Evolutionary conservation across 805 yeast species (phyloP).

Genomic region (Myxozyma geophila): DNA sequence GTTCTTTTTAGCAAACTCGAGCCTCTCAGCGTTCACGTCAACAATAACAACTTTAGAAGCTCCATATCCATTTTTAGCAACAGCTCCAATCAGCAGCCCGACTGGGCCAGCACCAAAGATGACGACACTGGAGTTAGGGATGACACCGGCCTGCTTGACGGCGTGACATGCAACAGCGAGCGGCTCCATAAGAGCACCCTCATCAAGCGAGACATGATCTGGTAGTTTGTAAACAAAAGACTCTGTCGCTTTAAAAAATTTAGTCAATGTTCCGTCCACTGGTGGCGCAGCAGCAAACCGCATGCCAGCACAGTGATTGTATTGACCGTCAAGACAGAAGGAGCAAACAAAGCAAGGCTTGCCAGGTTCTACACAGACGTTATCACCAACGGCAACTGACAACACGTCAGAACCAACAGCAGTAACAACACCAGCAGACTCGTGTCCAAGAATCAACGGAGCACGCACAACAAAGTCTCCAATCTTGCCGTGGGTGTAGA

Average conservation of each 20-base stretch:
- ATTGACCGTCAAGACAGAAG: constrained; percentile 56
- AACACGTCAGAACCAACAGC: constrained; percentile 55
- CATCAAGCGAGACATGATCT: constrained; percentile 48
- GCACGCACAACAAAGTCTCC: constrained; percentile 50
- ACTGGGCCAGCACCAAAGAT: constrained; percentile 60
- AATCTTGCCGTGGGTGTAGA: constrained; percentile 61
- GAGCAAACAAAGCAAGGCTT: constrained; percentile 60
- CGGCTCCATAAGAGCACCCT: constrained; percentile 63
- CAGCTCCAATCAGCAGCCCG: constrained; percentile 54
- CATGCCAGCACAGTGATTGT: constrained; percentile 57
- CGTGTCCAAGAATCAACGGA: constrained; percentile 61
- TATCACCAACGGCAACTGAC: constrained; percentile 55
- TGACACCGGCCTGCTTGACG: constrained; percentile 49
- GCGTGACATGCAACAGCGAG: constrained; percentile 66
- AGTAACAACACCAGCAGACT: constrained; percentile 53
- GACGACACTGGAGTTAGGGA: constrained; percentile 52
- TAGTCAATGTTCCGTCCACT: constrained; percentile 60
- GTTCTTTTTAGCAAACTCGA: constrained; percentile 63
- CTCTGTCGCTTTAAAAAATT: constrained; percentile 50
- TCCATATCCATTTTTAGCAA: constrained; percentile 63
- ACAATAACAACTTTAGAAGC: constrained; percentile 69
- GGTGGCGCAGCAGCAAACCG: constrained; percentile 63
- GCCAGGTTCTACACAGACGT: constrained; percentile 66
- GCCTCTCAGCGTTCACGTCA: constrained; percentile 69
- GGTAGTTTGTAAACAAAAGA: constrained; percentile 52